Base-by-base conservation (phyloP, 352 stramenopile species). In the Peronospora farinosa region DNA sequence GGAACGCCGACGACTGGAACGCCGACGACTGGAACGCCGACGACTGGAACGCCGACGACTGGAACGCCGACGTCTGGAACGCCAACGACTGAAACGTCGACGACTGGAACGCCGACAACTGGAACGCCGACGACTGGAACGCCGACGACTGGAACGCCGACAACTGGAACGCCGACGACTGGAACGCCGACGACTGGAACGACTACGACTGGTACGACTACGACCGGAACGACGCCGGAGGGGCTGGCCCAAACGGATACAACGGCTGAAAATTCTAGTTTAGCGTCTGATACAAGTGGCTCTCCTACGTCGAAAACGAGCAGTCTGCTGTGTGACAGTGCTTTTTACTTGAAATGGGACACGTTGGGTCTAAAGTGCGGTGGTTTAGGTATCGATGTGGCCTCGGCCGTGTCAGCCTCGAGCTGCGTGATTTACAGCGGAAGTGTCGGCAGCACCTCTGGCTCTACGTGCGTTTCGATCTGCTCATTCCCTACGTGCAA, bases 391-490 rank as follows among this genome's bases (percentile, higher is more conserved):
- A 54, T 92, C 37, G 57, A 90, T 37, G 72, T 88, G 7, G 54
- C 60, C 10, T 62, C 61, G 16, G 82, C 78, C 3, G 72, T 84
- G 7, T 60, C 63, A 1, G 67, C 72, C 0, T 72, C 65, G 3
- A 74, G 62, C 46, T 92, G 81, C 21, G 72, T 79, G 35, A 87
- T 92, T 51, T 92, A 92, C 72, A 87, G 77, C 33, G 78, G 78
- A n/a, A 54, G 54, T 3, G 63, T 84, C 5, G 70, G 74, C 13
- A 40, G 48, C 5, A 64, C 79, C 17, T 52, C 58, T 1, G 76
- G 74, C 41, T 75, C 69, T 27, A 72, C 78, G 13, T 92, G 81
- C 13, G 69, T 92, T 23, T 90, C 81, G 7, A 88, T 86, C 30
- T 92, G 81, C 44, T 78, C 70, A 13, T 90, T 92, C 57, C 78